Conservation (phyloP, 768 basidiomycete species). For the Amanita rubescens region DNA sequence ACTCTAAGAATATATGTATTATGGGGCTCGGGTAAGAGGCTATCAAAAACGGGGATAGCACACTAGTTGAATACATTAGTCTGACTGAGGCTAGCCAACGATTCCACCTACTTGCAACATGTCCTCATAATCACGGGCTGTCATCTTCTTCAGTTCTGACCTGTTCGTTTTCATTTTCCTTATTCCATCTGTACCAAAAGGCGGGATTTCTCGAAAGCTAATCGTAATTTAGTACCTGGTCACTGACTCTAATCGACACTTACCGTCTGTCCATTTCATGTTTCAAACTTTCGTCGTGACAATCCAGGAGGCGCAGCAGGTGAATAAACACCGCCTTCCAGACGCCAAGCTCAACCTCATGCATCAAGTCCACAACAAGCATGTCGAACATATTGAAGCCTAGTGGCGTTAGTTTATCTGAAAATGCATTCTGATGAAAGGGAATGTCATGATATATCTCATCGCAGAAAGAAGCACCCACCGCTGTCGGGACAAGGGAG, state of each 20-base stretch:
- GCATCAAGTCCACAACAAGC: conserved; percentile 28
- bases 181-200: conserved; percentile 26
- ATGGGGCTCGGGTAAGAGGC: too few relatives aligned
- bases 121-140: conserved; percentile 33
- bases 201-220: conserved; percentile 23
- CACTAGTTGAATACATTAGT: conserved; percentile 17
- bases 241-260: background rate
- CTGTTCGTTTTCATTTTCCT: conserved; percentile 23
- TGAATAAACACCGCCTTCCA: conserved; percentile 30
- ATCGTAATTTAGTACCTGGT: background rate
- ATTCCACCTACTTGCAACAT: conserved; percentile 23
- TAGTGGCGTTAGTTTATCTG: conserved; percentile 9
- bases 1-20: conserved; percentile 22
- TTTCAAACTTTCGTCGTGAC: conserved; percentile 11
- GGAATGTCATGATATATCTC: background rate
- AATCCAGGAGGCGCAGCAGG: conserved; percentile 25
- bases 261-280: conserved; percentile 19
- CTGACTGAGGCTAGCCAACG: background rate
- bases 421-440: conserved; percentile 29
- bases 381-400: conserved; percentile 21
- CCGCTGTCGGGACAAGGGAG: conserved; percentile 24
- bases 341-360: conserved; percentile 30
- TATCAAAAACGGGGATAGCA: too few relatives aligned
- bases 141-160: conserved; percentile 25
- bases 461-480: conserved; percentile 9